Conservation (phyloP, 164 flowering plant genomes). For the Akebia trifoliata region DNA sequence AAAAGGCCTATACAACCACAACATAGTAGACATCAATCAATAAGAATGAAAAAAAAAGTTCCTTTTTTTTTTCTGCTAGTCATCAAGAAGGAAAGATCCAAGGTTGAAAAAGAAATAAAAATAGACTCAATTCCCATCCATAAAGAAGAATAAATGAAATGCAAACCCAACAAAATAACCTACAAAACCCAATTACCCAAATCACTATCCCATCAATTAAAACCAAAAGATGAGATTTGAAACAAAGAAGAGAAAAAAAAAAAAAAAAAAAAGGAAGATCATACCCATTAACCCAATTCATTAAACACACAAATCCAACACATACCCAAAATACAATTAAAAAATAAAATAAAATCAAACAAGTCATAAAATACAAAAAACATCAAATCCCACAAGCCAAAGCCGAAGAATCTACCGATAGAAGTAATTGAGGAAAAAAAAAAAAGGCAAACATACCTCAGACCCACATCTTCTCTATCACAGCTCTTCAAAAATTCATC, state of each 20-base stretch:
- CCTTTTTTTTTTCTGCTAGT: not conserved
- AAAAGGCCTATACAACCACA: not conserved
- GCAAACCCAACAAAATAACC: no score
- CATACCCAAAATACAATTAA: not conserved
- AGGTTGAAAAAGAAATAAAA: no score
- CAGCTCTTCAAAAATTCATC: conserved; percentile 30
- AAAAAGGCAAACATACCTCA: conserved; percentile 49
- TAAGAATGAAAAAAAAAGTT: not conserved
- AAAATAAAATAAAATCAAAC: conserved; percentile 8
- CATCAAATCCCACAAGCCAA: conserved; percentile 10
- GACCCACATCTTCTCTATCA: conserved; percentile 50
- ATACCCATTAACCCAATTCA: conserved; percentile 1
- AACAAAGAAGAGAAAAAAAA: not conserved
- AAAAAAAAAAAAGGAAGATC: not conserved
- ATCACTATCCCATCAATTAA: not conserved
- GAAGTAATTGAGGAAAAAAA: not conserved
- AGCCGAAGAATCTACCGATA: conserved; percentile 7
- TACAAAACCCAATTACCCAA: no score
- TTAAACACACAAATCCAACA: conserved; percentile 4
- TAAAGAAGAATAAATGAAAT: no score
- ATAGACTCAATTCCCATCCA: no score
- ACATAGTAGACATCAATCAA: not conserved
- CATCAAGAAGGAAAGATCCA: no score
- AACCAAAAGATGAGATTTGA: no score
- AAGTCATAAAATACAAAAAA: conserved; percentile 10